Evolutionary conservation across 257 asterid species (phyloP).

Genomic region (Lycium ferocissimum): DNA sequence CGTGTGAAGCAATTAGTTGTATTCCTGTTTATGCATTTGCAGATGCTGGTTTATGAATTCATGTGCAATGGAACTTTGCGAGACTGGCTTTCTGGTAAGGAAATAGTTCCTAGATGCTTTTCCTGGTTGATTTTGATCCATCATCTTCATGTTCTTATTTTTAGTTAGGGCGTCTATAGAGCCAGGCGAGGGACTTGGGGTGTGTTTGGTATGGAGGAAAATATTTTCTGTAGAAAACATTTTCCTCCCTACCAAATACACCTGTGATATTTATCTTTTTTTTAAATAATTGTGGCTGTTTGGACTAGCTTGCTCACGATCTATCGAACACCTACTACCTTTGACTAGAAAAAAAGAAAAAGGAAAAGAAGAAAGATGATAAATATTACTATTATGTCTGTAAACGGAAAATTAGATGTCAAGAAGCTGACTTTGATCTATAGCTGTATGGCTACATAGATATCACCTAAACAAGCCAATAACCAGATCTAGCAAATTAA

Average conservation of each 20-base stretch:
- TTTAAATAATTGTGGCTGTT: neutral
- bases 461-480: neutral
- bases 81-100: slow-evolving; percentile 75
- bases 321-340: neutral
- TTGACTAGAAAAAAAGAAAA: neutral
- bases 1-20: neutral
- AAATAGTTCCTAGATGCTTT: neutral
- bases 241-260: too few species aligned
- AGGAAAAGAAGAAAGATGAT: too few species aligned
- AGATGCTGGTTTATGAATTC: slow-evolving; percentile 90
- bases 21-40: slow-evolving; percentile 37
- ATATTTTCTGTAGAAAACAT: too few species aligned
- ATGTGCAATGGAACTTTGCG: slow-evolving; percentile 86
- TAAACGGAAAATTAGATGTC: neutral
- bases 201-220: too few species aligned
- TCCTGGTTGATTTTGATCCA: neutral
- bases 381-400: neutral
- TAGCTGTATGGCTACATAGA: neutral
- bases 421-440: neutral
- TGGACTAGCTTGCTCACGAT: neutral
- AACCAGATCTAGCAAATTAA: neutral
- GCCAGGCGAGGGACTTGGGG: neutral
- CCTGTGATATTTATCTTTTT: neutral
- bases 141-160: neutral
- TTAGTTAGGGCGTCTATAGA: neutral